These are phyloP conservation scores for Diaporthe capsici DNA, from an alignment of 2,329 filamentous ascomycete species.

Conservation along the genomic window DNA sequence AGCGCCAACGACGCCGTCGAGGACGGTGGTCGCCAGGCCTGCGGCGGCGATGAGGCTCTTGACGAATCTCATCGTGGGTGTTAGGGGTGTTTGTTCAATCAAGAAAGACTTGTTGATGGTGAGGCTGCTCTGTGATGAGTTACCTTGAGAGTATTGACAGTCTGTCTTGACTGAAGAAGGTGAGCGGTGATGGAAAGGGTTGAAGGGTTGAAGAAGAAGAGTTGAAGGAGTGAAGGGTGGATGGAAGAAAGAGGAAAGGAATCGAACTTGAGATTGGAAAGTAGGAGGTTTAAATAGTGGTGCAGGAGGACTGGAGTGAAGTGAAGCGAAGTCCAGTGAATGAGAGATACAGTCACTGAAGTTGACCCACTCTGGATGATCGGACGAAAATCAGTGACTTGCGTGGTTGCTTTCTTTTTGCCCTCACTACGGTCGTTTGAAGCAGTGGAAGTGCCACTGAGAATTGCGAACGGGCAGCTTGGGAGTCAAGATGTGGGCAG, in stretches of 20 bases:
- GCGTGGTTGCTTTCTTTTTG: neutral
- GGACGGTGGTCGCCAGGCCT: neutral
- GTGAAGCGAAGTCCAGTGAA: too few species aligned
- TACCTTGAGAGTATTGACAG: neutral
- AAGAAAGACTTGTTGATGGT: neutral
- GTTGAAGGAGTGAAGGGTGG: neutral
- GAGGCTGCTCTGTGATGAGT: neutral
- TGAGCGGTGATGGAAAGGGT: too few species aligned
- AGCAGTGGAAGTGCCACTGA: neutral
- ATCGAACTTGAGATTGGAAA: neutral
- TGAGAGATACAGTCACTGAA: neutral
- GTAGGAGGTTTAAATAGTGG: neutral
- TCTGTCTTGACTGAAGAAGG: neutral
- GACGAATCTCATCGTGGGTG: neutral
- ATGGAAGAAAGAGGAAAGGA: neutral
- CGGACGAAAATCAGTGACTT: neutral
- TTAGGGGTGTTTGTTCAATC: neutral
- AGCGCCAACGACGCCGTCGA: neutral
- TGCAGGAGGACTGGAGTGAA: too few species aligned
- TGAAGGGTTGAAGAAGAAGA: neutral
- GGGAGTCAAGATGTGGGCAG: neutral
- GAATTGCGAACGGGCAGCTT: too few species aligned
- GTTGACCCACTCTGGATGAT: neutral
- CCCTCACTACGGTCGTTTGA: neutral
- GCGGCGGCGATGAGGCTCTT: conserved; percentile 18